Evolutionary conservation across 2,329 filamentous ascomycete species (phyloP), one percentile per base, ranked within the genome.

Genomic region (Periconia macrospinosa): DNA sequence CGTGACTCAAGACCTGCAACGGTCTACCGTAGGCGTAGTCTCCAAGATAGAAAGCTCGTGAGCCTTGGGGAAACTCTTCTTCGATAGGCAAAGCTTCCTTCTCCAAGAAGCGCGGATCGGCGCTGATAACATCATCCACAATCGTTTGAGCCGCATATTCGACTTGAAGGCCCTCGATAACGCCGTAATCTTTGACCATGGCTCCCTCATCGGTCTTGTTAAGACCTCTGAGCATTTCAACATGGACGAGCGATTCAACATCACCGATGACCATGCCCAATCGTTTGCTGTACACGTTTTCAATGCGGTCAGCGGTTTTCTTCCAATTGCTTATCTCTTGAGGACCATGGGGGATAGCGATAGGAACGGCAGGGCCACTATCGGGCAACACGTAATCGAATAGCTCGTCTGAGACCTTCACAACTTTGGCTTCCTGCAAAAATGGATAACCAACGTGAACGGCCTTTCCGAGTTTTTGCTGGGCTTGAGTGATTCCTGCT

Each of bases 361-460:
- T 75, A 33, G 92, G 79, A 14, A 88, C 85, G 40, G 72, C 73
- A 41, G 80, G 80, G 54, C 85, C 85, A 57, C 86, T 82, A 33
- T 86, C 80, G 1, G 88, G 82, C 35, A 94, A 78, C 17, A 86
- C 81, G 68, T 97, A 99, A 65, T 90, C 89, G 70, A 97, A 97
- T 27, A 97, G 80, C 72, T 97, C 93, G 70, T 99, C 94, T 1
- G 92, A 93, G 1, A 97, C 90, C 51, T 87, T 88, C 48, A 91
- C 82, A 30, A 99, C 87, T 76, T 93, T 93, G 49, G 91, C 94
- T 76, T 99, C 95, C 65, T 96, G 90, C 59, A 99, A 77, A 77
- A 97, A 99, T 1, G 94, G 94, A 68, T 96, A 99, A 37, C 93
- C 92, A 56, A 97, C 90, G 70, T 91, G 91, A 55, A 96, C 92